A percentile compares a stretch with the other conserved stretches of the same genome.
Conservation (phyloP, 1,139 yeast species). For the Candida buenavistaensis region DNA sequence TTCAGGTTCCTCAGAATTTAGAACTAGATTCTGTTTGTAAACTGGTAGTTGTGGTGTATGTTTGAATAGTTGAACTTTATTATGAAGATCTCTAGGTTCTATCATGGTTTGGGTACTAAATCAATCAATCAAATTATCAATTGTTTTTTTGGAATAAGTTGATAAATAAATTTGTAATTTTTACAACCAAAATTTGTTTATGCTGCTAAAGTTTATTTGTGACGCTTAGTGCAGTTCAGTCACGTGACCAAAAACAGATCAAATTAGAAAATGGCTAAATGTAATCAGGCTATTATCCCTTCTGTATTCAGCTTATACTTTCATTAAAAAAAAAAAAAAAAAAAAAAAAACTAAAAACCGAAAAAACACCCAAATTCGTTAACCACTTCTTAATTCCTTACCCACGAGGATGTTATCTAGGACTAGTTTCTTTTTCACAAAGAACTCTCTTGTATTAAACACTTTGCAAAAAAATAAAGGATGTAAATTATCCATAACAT, state of each 20-base stretch:
- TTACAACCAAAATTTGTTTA: constrained; percentile 6
- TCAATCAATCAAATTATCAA: not conserved
- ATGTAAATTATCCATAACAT: constrained; percentile 12
- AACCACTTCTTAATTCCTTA: too few relatives aligned
- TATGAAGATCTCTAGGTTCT: constrained; percentile 5
- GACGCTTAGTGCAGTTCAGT: too few relatives aligned
- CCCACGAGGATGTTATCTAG: constrained; percentile 42
- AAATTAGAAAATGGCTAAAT: constrained; percentile 1
- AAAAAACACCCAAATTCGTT: not conserved
- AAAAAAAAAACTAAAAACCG: not conserved
- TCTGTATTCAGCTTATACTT: not conserved
- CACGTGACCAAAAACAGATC: too few relatives aligned
- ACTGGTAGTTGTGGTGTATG: constrained; percentile 3
- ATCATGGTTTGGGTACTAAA: too few relatives aligned
- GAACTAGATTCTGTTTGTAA: constrained; percentile 6
- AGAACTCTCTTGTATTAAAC: constrained; percentile 37
- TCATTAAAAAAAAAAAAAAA: not conserved
- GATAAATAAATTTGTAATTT: constrained; percentile 2
- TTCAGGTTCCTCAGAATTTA: constrained; percentile 10
- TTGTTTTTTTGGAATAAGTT: not conserved
- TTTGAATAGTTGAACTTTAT: constrained; percentile 3
- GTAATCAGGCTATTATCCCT: constrained; percentile 7
- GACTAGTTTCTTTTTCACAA: constrained; percentile 45
- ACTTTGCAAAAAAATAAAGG: constrained; percentile 27
- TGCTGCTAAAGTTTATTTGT: constrained; percentile 6